A percentile compares a stretch with the other conserved stretches of the same genome.
Conservation (phyloP, 441 rosid genomes). For the Aleurites moluccanus region DNA sequence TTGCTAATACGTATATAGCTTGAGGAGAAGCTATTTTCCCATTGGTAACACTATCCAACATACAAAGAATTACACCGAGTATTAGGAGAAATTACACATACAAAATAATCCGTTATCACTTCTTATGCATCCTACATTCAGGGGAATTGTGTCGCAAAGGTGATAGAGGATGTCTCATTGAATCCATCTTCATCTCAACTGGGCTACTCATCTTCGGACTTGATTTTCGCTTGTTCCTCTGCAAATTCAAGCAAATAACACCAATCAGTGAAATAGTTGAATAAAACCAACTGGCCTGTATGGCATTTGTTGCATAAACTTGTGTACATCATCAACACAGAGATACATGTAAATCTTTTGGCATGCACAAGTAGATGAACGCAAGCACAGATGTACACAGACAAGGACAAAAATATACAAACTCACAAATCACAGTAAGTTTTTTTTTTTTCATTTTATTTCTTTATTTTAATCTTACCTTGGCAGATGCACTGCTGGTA, state of each 20-base stretch:
- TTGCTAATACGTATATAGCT: neutral
- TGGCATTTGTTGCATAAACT: neutral
- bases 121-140: slow-evolving; percentile 47
- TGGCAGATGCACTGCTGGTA: slow-evolving; percentile 48
- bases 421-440: neutral
- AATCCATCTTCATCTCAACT: slow-evolving; percentile 52
- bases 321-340: neutral
- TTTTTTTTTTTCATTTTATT: neutral
- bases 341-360: neutral
- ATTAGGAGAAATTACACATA: neutral
- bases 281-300: neutral
- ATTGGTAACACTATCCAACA: neutral
- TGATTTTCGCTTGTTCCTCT: slow-evolving; percentile 57
- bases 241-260: slow-evolving; percentile 26
- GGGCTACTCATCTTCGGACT: slow-evolving; percentile 43
- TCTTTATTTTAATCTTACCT: slow-evolving; percentile 47
- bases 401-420: neutral
- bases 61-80: slow-evolving; percentile 5
- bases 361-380: neutral
- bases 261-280: neutral
- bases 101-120: slow-evolving; percentile 21
- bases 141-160: slow-evolving; percentile 59
- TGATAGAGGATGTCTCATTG: slow-evolving; percentile 62
- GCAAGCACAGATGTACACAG: neutral
- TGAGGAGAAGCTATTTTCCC: neutral